Conservation (phyloP, 768 basidiomycete species). For the Coprinopsis sp. region DNA sequence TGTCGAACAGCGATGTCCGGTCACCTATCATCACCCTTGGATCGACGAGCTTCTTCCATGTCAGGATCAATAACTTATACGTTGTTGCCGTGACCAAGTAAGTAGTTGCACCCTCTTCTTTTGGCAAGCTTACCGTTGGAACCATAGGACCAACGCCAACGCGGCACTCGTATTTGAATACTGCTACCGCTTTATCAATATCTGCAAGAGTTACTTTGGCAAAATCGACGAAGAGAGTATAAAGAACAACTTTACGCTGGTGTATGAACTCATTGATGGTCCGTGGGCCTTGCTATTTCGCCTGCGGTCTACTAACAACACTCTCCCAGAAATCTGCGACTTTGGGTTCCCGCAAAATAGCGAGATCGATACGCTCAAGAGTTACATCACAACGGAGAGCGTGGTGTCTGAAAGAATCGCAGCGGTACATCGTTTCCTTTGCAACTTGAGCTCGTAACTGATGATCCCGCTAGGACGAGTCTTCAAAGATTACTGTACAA, state of each 20-base stretch:
- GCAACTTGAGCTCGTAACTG: not conserved
- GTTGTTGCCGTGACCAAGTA: conserved; percentile 95
- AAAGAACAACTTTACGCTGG: conserved; percentile 98
- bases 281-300: conserved; percentile 19
- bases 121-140: not conserved
- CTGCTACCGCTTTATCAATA: conserved; percentile 92
- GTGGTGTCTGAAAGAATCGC: conserved; percentile 83
- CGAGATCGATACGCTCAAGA: conserved; percentile 95
- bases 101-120: conserved; percentile 18
- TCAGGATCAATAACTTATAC: conserved; percentile 92
- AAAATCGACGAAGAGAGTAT: conserved; percentile 97
- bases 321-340: conserved; percentile 78
- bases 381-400: conserved; percentile 97
- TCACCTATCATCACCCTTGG: conserved; percentile 97
- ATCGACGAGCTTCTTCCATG: conserved; percentile 98
- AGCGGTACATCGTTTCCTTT: conserved; percentile 46
- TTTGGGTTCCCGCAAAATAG: conserved; percentile 99
- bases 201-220: conserved; percentile 94
- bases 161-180: conserved; percentile 98
- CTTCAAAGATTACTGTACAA: conserved; percentile 94
- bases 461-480: conserved; percentile 70
- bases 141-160: conserved; percentile 83
- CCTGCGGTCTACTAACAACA: not conserved
- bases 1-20: conserved; percentile 94
- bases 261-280: conserved; percentile 98